A percentile compares a stretch with the other conserved stretches of the same genome.
Conservation (phyloP, 129 eudicot genomes). For the Heracleum sosnowskyi region DNA sequence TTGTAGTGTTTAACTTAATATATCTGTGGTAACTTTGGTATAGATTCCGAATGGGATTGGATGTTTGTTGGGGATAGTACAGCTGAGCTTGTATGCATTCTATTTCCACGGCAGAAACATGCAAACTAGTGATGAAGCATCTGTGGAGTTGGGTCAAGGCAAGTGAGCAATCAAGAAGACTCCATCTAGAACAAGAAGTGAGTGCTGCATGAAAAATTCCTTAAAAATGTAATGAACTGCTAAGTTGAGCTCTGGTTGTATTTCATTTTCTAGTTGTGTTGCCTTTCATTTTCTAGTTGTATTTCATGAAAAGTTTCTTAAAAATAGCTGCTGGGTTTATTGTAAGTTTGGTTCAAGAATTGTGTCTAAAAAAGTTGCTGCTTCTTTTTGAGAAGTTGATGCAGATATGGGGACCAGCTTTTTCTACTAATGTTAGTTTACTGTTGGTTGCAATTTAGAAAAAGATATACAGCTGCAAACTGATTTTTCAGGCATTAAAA, state of each 20-base stretch:
- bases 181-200: neutral
- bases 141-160: slow-evolving; percentile 17
- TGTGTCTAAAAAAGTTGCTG: neutral
- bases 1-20: neutral
- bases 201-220: neutral
- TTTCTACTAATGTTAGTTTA: neutral
- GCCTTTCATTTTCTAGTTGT: too few species aligned
- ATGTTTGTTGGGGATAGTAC: slow-evolving; percentile 40
- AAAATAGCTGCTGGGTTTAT: neutral
- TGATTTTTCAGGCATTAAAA: too few species aligned
- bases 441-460: neutral
- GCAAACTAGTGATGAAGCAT: slow-evolving; percentile 2
- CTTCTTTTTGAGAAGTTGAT: neutral
- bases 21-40: neutral
- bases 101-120: slow-evolving; percentile 28
- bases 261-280: neutral
- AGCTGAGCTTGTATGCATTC: slow-evolving; percentile 38
- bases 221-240: neutral
- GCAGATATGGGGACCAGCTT: neutral
- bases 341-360: neutral
- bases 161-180: neutral
- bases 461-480: too few species aligned
- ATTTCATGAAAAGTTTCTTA: too few species aligned
- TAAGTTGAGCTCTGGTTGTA: neutral
- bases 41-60: slow-evolving; percentile 58